Base-by-base conservation (phyloP, 2,329 filamentous ascomycete genomes). In the Peltaster fructicola region DNA sequence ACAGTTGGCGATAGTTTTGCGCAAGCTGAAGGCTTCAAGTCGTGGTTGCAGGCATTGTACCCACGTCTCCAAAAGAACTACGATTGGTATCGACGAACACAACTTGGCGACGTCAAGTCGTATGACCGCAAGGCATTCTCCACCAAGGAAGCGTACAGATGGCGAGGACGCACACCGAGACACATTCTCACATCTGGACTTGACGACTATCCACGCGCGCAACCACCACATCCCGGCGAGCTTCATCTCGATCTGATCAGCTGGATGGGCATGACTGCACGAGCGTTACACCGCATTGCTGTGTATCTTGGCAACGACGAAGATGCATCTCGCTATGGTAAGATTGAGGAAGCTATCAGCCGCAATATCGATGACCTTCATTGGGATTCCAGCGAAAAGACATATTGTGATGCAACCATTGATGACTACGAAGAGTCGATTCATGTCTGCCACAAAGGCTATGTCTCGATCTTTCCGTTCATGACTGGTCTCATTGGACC, bases 251-350 rank as follows among this genome's bases (percentile, higher is more conserved):
- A 98, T 52, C 63, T 95, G 26, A 77, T 98, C 50, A 79, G 79
- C 25, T 98, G 88, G 88, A 77, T 98, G 54, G 88, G 85, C n/a
- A 69, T 93, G 57, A 91, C 93, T 80, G 75, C 79, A 19, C 72
- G 75, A 36, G 75, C 77, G n/a, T 67, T 98, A 27, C 65, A 71
- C 40, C 78, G 75, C 38, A 78, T 93, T 39, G 80, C 82, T 2
- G 57, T 68, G 22, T 68, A 71, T 14, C 63, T 95, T n/a, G 73
- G 67, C 22, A 66, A 82, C 36, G 53, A 56, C 0, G 82, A 92
- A 16, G 85, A 95, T 38, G 73, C 65, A 1, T 63, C 66, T 12
- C 69, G 78, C 40, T 80, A 85, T 40, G 61, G 58, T 21, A 69
- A 67, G 31, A 76, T 76, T 28, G 66, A 81, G 29, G 67, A 68